Base-by-base conservation (phyloP, 345 rosid species). In the Populus davidiana region DNA sequence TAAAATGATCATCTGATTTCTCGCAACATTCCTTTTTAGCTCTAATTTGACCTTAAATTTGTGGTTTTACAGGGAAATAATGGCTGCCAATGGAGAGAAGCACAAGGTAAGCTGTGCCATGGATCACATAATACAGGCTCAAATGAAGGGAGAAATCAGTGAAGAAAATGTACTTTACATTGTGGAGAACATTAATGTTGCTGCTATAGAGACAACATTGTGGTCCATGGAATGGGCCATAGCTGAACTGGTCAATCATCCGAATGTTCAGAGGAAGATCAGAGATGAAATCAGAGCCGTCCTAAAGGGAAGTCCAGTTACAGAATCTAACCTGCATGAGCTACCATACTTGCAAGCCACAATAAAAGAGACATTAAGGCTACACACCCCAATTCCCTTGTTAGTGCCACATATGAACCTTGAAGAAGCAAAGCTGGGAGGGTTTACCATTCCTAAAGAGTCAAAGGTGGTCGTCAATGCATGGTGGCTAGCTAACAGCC, bases 181-280 rank as follows among this genome's bases (percentile, higher is more conserved):
- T 6, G 91, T 89, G 8, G 92, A 90, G 78, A 90, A 90, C 84
- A 90, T 89, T 17, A 90, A 90, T 17, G 94, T 90, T 31, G 94
- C 94, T 8, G 94, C 92, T 0, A 90, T 90, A 18, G 94, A 89
- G 74, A 90, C 91, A 9, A 89, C 92, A 0, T 66, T 90, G 10
- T 90, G 92, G 94, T 90, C 94, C 13, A 90, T 89, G 88, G 92
- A 90, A 62, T 89, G 94, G 94, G 92, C 88, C 17, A 89, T 90
- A 61, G 92, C 94, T 1, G 94, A 89, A 75, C 70, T 90, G 43
- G 94, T 85, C 38, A 86, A 89, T 78, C 87, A 89, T 76, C 94
- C 94, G 8, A 18, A 50, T 0, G 85, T 87, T 43, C 91, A 90
- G 61, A 43, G 25, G 35, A 89, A 83, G 76, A 82, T 90, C 75